Percentiles rank a stretch among this genome's conserved stretches.
These are phyloP conservation scores for Didymella keratinophila DNA, from an alignment of 2,329 filamentous ascomycete species.

Conservation along the genomic window DNA sequence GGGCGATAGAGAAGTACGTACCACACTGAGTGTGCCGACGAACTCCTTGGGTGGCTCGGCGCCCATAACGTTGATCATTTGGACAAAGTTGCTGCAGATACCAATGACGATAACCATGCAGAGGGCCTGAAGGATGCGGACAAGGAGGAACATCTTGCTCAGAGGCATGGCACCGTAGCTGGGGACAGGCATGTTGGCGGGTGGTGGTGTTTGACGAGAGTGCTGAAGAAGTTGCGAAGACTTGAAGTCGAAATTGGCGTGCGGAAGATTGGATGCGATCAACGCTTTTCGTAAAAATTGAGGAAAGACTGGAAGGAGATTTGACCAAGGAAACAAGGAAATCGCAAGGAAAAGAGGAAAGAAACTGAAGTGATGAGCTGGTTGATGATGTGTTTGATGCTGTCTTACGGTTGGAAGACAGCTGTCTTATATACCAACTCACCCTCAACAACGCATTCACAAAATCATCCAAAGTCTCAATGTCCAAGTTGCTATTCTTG, in stretches of 20 bases:
- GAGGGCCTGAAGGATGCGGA: slow-evolving; percentile 74
- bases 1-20: slow-evolving; percentile 58
- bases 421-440: slow-evolving; percentile 20
- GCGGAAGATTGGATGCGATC: slow-evolving; percentile 13
- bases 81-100: slow-evolving; percentile 82
- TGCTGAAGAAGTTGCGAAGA: slow-evolving; percentile 9
- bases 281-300: slow-evolving; percentile 15
- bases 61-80: slow-evolving; percentile 72
- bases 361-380: slow-evolving; percentile 45
- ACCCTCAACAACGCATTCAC: slow-evolving; percentile 10
- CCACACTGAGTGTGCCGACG: slow-evolving; percentile 79
- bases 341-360: slow-evolving; percentile 39
- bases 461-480: slow-evolving; percentile 11
- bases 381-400: slow-evolving; percentile 47
- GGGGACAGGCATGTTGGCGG: slow-evolving; percentile 60
- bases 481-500: slow-evolving; percentile 43
- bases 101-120: slow-evolving; percentile 80
- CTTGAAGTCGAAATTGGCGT: background rate
- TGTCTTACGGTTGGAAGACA: slow-evolving; percentile 6
- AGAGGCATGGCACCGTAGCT: slow-evolving; percentile 71
- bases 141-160: slow-evolving; percentile 78
- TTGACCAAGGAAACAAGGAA: slow-evolving; percentile 44
- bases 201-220: slow-evolving; percentile 1
- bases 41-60: slow-evolving; percentile 74
- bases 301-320: slow-evolving; percentile 32